Base-by-base conservation (phyloP, 1,284 basidiomycete species). In the Boletus semigastroideus region DNA sequence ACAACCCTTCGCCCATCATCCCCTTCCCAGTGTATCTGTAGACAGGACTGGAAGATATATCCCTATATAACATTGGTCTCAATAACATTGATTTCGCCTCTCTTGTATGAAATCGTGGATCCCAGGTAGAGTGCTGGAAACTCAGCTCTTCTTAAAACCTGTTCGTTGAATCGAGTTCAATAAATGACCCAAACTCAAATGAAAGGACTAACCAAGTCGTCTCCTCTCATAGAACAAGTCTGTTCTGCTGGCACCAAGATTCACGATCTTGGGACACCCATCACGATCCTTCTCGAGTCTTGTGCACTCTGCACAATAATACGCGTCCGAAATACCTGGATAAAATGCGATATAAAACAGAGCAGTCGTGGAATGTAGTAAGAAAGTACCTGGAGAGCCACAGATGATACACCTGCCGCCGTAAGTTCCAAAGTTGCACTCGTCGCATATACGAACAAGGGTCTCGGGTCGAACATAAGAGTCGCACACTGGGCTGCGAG, bases 401-500 rank as follows among this genome's bases (percentile, higher is more conserved):
- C 97, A 99, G 59, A 99, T 95, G 73, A 99, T 98, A 71, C 97
- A 99, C 58, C 94, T 81, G 51, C 94, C 94, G 25, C 95, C 94
- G 68, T 95, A 97, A 49, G 94, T 95, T 54, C 97, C 97, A 72
- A 95, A 99, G 72, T 98, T 98, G 75, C 97, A 99, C 76, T 99
- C 96, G 70, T 99, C 97, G 72, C 97, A 99, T 64, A 98, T 97
- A 63, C 94, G 86, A 52, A 99, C 97, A 52, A 99, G 80, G 16
- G 96, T 98, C 74, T 97, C 94, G 55, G 97, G 97, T 60, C 97
- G 86, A 54, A 99, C 97, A 74, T 98, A 98, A 52, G 96, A 99
- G 76, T 99, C 97, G 75, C 97, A 99, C 52, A 99, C 92, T 11
- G 97, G 97, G 71, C 96, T 98, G 51, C 13, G 16, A 12, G 12